phyloP scores from a whole-genome alignment of 2,329 filamentous ascomycete species.

The Fusarium nematophilum region DNA sequence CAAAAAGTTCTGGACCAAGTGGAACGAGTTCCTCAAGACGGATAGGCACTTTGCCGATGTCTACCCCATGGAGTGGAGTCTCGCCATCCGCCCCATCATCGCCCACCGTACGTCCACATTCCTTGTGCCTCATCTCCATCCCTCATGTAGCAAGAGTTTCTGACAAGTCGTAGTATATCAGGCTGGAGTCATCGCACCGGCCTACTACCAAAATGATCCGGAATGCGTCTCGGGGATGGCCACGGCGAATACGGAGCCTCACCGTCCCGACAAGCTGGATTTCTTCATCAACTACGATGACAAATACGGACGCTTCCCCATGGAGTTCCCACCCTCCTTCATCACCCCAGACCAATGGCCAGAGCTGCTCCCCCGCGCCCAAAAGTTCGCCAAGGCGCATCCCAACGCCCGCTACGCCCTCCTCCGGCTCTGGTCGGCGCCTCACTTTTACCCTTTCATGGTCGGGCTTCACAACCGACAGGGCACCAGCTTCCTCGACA shows the following conservation, averaged over 20 bases:
- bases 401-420: conserved; percentile 40
- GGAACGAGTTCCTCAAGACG: conserved; percentile 28
- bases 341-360: conserved; percentile 36
- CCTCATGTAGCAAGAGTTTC: not conserved
- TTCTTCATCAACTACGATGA: conserved; percentile 46
- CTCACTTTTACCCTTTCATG: conserved; percentile 47
- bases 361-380: conserved; percentile 30
- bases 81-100: conserved; percentile 41
- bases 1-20: conserved; percentile 37
- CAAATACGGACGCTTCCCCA: conserved; percentile 23
- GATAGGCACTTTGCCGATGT: conserved; percentile 31
- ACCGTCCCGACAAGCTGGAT: conserved; percentile 42
- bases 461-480: conserved; percentile 32
- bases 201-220: conserved; percentile 32
- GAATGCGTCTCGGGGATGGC: conserved; percentile 35
- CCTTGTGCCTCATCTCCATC: too few relatives aligned
- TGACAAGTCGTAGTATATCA: conserved; percentile 40
- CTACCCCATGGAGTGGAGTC: conserved; percentile 45
- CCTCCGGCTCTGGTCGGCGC: conserved; percentile 43
- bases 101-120: conserved; percentile 28
- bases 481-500: conserved; percentile 41
- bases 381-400: conserved; percentile 24
- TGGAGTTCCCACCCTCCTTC: conserved; percentile 21
- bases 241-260: conserved; percentile 38
- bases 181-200: conserved; percentile 39